These are phyloP conservation scores for Penicillium frequentans DNA, from an alignment of 2,329 filamentous ascomycete species.

Conservation along the genomic window DNA sequence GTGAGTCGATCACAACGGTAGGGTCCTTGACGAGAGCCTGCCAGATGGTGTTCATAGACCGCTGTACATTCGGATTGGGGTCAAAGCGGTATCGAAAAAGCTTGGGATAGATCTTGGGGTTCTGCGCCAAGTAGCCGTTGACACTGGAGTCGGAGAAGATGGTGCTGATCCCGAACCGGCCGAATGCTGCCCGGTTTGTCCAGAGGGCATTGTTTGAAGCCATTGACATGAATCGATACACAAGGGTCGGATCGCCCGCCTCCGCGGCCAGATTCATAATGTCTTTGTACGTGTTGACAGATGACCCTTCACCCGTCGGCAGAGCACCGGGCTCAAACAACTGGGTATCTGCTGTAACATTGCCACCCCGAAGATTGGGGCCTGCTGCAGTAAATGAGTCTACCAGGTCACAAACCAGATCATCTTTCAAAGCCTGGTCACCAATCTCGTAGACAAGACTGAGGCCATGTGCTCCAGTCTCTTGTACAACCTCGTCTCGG, in stretches of 20 bases:
- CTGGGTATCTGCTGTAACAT: constrained; percentile 87
- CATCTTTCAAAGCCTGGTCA: constrained; percentile 73
- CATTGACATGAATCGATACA: constrained; percentile 98
- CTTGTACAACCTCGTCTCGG: constrained; percentile 90
- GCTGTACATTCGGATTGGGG: constrained; percentile 87
- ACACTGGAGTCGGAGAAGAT: constrained; percentile 82
- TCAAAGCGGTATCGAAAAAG: constrained; percentile 94
- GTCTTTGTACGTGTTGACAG: constrained; percentile 94
- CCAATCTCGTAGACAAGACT: constrained; percentile 94
- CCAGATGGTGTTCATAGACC: constrained; percentile 98
- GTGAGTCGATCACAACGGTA: constrained; percentile 68
- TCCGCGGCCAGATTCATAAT: constrained; percentile 95
- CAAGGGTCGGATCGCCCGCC: constrained; percentile 91
- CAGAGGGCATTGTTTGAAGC: constrained; percentile 95
- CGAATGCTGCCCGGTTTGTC: constrained; percentile 96
- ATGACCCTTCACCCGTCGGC: constrained; percentile 84
- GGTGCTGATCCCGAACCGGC: constrained; percentile 85
- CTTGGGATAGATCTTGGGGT: constrained; percentile 93
- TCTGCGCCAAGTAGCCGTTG: constrained; percentile 68
- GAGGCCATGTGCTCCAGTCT: constrained; percentile 87
- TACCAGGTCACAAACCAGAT: constrained; percentile 83
- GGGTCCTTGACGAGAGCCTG: constrained; percentile 90
- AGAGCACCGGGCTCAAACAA: constrained; percentile 89
- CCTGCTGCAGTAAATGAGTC: constrained; percentile 74
- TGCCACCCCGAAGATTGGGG: constrained; percentile 65